These are phyloP conservation scores for Sarocladium kiliense DNA, from an alignment of 2,329 filamentous ascomycete species.

Conservation along the genomic window DNA sequence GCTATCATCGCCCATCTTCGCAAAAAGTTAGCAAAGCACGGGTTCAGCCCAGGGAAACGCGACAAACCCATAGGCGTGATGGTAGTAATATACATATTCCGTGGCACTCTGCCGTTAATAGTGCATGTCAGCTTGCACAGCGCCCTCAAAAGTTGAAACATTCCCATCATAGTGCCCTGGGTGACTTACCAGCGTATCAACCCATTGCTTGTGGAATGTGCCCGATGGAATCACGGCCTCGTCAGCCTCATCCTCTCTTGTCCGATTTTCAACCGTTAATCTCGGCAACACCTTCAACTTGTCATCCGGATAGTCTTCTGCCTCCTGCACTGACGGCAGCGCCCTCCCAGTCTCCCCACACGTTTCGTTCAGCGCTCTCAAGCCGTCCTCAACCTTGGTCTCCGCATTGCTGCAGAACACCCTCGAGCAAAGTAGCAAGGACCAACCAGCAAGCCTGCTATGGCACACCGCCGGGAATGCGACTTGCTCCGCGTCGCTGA, in stretches of 20 bases:
- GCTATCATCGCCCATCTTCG: slow-evolving; percentile 29
- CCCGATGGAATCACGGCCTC: slow-evolving; percentile 30
- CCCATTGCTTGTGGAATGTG: slow-evolving; percentile 27
- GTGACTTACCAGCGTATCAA: slow-evolving; percentile 30
- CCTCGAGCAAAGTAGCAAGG: slow-evolving; percentile 32
- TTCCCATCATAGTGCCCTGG: background rate
- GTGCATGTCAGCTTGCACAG: background rate
- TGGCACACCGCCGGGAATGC: slow-evolving; percentile 21
- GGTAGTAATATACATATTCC: slow-evolving; percentile 27
- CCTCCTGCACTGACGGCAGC: slow-evolving; percentile 28
- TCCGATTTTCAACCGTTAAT: slow-evolving; percentile 21
- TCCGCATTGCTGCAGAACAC: slow-evolving; percentile 27
- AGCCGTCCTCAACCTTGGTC: slow-evolving; percentile 13
- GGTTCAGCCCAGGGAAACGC: background rate
- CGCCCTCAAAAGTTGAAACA: background rate
- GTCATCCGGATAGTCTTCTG: slow-evolving; percentile 27
- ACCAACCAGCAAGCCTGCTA: slow-evolving; percentile 22
- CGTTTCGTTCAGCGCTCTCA: slow-evolving; percentile 27
- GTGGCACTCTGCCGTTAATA: slow-evolving; percentile 23
- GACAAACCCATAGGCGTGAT: slow-evolving; percentile 32
- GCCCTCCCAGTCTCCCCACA: slow-evolving; percentile 21
- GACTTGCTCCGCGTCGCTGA: slow-evolving; percentile 22
- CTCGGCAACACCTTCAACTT: slow-evolving; percentile 25
- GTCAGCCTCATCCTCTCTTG: slow-evolving; percentile 11
- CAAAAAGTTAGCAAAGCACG: background rate